Base-by-base conservation (phyloP, 352 stramenopile genomes). In the Phytophthora syringae region DNA sequence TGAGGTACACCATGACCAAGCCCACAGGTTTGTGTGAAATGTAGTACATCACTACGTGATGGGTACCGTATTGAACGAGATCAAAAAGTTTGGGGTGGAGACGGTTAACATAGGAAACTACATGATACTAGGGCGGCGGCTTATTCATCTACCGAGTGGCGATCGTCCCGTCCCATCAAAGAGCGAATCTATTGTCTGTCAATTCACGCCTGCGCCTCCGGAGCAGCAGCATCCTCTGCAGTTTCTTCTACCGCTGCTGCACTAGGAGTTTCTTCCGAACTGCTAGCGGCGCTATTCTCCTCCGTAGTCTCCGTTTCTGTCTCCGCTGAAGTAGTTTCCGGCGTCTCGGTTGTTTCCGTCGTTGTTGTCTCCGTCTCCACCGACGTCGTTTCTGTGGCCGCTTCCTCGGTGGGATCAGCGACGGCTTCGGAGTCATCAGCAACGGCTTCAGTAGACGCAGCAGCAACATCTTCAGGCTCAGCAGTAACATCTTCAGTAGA, bases 111-210 rank as follows among this genome's bases (percentile, higher is more conserved):
- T 67, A 67, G 51, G 37, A 71, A 76, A 70, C 57, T 73, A 66
- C 56, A 76, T 64, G 60, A 73, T 61, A 68, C 52, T 70, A 47
- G 62, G 60, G 53, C 36, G 63, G 52, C 49, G 56, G 57, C 57
- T 66, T 58, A 72, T 62, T 71, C 52, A 47, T 67, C 51, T 58
- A 50, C 53, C 49, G 47, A 59, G 53, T 64, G 48, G 54, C 52
- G 47, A 44, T 66, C 56, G 37, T 63, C 56, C 48, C 52, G 51
- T 60, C 58, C 55, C 64, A 61, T 74, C 59, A 71, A 70, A 59
- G 64, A 74, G 70, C 60, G 60, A 72, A 76, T 79, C 71, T 79
- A 79, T 79, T 79, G 67, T 76, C 59, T 73, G 67, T 69, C 62
- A 70, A 70, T 72, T 78, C 66, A 78, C 60, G 67, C 67, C 67